phyloP scores from a whole-genome alignment of 163 green algal genomes.

The Coccomyxa subellipsoidea region DNA sequence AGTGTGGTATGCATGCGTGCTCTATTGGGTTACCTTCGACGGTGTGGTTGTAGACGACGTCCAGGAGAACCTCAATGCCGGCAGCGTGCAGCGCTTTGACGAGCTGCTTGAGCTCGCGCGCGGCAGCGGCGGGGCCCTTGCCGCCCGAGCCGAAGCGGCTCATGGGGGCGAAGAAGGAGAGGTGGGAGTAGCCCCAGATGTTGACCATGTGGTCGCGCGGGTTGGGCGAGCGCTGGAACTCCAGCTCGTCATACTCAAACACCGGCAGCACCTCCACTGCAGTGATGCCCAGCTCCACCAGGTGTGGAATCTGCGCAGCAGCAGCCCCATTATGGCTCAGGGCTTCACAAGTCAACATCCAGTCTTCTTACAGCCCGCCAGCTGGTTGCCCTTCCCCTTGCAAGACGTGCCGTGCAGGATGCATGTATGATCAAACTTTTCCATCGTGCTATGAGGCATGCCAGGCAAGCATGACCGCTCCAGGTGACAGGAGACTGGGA shows the following conservation, averaged over 20 bases:
- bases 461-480: background rate
- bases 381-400: background rate
- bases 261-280: constrained; percentile 88
- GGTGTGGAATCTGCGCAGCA: constrained; percentile 43
- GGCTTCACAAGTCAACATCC: too few relatives aligned
- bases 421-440: too few relatives aligned
- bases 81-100: constrained; percentile 74
- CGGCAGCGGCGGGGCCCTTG: constrained; percentile 58
- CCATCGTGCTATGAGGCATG: too few relatives aligned
- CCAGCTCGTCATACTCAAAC: constrained; percentile 94
- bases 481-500: background rate
- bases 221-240: constrained; percentile 85
- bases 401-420: too few relatives aligned
- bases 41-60: constrained; percentile 99
- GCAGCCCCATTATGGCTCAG: background rate
- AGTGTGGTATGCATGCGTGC: too few relatives aligned
- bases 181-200: constrained; percentile 97
- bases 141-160: constrained; percentile 36
- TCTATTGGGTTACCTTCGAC: too few relatives aligned
- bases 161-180: constrained; percentile 95
- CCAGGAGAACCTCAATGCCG: constrained; percentile 93
- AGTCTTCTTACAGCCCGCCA: too few relatives aligned
- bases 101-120: constrained; percentile 93
- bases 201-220: constrained; percentile 88
- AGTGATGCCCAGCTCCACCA: constrained; percentile 78